Evolutionary conservation across 2,329 filamentous ascomycete species (phyloP), one percentile per base, ranked within the genome.

Genomic region (Sporothrix protearum): DNA sequence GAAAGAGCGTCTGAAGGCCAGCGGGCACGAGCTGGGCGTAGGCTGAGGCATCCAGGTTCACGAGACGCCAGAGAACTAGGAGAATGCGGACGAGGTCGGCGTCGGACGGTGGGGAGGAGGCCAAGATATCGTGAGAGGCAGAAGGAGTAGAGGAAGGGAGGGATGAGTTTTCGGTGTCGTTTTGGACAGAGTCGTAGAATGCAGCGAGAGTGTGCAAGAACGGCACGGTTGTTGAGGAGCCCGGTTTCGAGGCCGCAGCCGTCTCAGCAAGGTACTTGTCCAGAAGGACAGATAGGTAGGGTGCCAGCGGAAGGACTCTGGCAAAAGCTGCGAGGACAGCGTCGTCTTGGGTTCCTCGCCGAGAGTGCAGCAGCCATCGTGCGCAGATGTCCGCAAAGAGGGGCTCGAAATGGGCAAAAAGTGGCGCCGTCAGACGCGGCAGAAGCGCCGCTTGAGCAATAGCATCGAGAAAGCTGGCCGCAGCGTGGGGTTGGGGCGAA

Each of bases 331-430:
- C 86, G 74, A 95, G 85, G 69, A 91, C 81, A 71, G 76, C 80
- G 76, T 79, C 80, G 76, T 80, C 80, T 75, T 76, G 79, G 70
- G 74, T 76, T 74, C 80, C 77, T 55, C 78, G 80, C 36, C 80
- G 79, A 36, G 82, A 76, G 78, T 82, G 79, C 77, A 85, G 83
- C 59, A 91, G 83, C 93, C 93, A 97, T 83, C 91, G 85, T 73
- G 93, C 91, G 80, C 91, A 93, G 67, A 96, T 84, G 80, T 97
- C 94, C 76, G 93, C 88, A 77, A 96, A 92, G 53, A 94, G 82
- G 73, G 86, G 83, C 78, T 92, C 89, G 80, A 94, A 94, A 77
- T 91, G 86, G 75, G 87, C 83, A 78, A 96, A 94, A 78, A 97
- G 83, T 71, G 84, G 84, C 78, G 93, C 88, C 77, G 93, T 95